A percentile compares a stretch with the other conserved stretches of the same genome.
Evolutionary conservation across 169 alveolate genomes (phyloP).

Genomic region (Besnoitia besnoiti): DNA sequence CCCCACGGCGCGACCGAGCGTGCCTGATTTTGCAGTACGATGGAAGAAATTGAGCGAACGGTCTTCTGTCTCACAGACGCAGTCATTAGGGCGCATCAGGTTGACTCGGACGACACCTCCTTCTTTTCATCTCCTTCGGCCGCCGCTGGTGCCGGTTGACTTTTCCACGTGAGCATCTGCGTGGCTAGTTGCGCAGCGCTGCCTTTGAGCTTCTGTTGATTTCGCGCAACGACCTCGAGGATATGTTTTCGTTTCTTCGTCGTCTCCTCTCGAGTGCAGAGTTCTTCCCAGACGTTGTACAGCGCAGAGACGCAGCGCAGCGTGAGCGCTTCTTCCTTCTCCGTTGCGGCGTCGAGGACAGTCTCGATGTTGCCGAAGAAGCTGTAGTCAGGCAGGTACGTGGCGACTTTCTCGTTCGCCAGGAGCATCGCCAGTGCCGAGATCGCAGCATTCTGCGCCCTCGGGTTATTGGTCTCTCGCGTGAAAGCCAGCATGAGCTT

Average conservation of each 20-base stretch:
- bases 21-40: too few relatives aligned
- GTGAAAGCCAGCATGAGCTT: slow-evolving; percentile 45
- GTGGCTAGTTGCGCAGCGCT: neutral
- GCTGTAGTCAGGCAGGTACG: neutral
- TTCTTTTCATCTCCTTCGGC: too few relatives aligned
- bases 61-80: too few relatives aligned
- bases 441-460: slow-evolving; percentile 60
- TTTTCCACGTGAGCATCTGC: neutral
- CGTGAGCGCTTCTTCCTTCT: neutral
- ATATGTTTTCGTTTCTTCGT: neutral
- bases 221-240: neutral
- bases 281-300: neutral
- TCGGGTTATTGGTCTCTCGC: slow-evolving; percentile 23
- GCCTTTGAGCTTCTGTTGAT: neutral
- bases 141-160: too few relatives aligned
- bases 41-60: too few relatives aligned
- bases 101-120: too few relatives aligned
- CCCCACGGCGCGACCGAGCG: too few relatives aligned
- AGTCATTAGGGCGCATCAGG: too few relatives aligned
- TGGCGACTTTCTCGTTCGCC: neutral
- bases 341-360: neutral
- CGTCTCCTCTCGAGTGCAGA: neutral
- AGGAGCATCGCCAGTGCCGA: slow-evolving; percentile 55
- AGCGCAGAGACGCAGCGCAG: slow-evolving; percentile 2
- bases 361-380: neutral